Percentiles rank a stretch among this genome's conserved stretches.
phyloP scores from a whole-genome alignment of 768 basidiomycete species.

The Pisolithus microcarpus region DNA sequence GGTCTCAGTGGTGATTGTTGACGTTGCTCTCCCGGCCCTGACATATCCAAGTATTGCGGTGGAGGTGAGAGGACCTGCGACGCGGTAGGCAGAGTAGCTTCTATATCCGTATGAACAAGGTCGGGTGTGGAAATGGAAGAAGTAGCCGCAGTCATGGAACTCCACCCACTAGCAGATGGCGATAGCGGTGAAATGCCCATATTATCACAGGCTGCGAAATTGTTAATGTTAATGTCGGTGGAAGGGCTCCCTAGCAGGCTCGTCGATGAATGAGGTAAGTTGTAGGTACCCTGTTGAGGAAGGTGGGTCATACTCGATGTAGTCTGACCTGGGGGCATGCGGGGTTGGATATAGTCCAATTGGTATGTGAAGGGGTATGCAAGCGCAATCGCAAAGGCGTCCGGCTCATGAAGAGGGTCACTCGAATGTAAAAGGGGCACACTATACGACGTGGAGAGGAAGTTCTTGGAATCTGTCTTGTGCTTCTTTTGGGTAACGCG shows the following conservation, averaged over 20 bases:
- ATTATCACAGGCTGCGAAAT: constrained; percentile 14
- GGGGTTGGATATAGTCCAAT: too few species aligned
- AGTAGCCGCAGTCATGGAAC: constrained; percentile 42
- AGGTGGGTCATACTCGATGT: too few species aligned
- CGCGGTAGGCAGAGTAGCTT: constrained; percentile 41
- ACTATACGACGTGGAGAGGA: constrained; percentile 16
- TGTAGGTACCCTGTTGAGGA: too few species aligned
- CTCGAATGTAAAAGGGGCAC: constrained; percentile 25
- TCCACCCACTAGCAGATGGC: constrained; percentile 45
- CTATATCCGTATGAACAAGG: constrained; percentile 62
- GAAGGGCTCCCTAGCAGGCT: constrained; percentile 29
- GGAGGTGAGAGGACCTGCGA: constrained; percentile 66
- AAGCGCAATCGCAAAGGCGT: too few species aligned
- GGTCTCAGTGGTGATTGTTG: constrained; percentile 6
- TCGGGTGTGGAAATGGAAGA: constrained; percentile 38
- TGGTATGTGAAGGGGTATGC: too few species aligned
- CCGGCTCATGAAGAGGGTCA: constrained; percentile 26
- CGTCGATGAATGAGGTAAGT: constrained; percentile 1
- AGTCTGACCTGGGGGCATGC: too few species aligned
- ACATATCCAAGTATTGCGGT: constrained; percentile 58
- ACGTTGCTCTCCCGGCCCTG: constrained; percentile 12
- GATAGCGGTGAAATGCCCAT: constrained; percentile 14
- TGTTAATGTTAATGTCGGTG: constrained; percentile 15
- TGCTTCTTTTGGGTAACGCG: constrained; percentile 39
- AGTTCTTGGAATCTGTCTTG: constrained; percentile 21